Percentiles rank a stretch among this genome's conserved stretches.
Conservation (phyloP, 208 protist species). For the Herpetomonas tarakana region DNA sequence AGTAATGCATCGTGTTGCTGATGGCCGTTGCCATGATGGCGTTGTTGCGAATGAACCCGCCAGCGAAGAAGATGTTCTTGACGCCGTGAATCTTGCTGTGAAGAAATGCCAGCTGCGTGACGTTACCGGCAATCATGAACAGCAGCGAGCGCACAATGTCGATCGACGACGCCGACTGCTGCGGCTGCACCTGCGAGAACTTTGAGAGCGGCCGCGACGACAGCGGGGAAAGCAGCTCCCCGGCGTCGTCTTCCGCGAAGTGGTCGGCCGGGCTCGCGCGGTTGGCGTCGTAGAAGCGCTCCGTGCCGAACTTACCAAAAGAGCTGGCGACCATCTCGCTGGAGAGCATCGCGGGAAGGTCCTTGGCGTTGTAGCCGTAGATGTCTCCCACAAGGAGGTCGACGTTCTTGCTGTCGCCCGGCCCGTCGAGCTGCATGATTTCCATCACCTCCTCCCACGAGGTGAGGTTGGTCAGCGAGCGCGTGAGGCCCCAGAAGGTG, state of each 20-base stretch:
- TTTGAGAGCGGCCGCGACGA: conserved; percentile 2
- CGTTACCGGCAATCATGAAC: conserved; percentile 96
- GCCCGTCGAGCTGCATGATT: conserved; percentile 90
- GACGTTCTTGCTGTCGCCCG: conserved; percentile 93
- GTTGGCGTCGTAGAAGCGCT: conserved; percentile 47
- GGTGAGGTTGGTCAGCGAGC: conserved; percentile 90
- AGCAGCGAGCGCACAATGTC: conserved; percentile 91
- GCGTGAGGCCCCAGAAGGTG: conserved; percentile 96
- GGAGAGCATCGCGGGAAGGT: conserved; percentile 85
- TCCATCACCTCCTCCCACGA: conserved; percentile 96
- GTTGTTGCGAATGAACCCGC: conserved; percentile 94
- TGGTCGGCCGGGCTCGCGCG: conserved; percentile 19
- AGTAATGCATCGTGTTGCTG: conserved; percentile 91
- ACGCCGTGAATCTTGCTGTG: conserved; percentile 89
- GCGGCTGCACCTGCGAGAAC: neutral
- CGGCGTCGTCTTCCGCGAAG: conserved; percentile 36
- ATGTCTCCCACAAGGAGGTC: conserved; percentile 98
- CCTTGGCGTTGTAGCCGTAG: conserved; percentile 94
- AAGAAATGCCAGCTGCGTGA: conserved; percentile 96
- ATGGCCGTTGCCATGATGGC: conserved; percentile 89
- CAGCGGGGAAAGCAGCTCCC: conserved; percentile 28
- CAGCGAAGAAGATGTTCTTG: conserved; percentile 94
- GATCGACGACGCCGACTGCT: conserved; percentile 43
- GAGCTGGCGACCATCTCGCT: conserved; percentile 84
- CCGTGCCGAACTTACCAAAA: conserved; percentile 87